Conservation (phyloP, 495 filamentous ascomycete species). For the Glonium stellatum region DNA sequence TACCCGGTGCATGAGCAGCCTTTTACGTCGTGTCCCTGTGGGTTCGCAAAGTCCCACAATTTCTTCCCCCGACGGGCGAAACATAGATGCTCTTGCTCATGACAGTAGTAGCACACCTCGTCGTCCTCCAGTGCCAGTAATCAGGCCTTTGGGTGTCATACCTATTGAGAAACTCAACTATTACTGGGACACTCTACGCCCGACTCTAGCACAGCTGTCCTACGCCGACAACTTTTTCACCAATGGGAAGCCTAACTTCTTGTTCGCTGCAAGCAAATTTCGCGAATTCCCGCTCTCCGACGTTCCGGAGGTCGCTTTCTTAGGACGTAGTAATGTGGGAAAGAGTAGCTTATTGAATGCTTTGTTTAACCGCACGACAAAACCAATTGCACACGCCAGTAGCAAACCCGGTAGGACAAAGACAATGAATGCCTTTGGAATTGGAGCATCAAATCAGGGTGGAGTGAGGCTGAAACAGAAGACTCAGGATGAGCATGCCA, state of each 20-base stretch:
- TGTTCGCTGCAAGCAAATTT: conserved; percentile 67
- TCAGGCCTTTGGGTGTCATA: neutral
- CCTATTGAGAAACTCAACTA: conserved; percentile 34
- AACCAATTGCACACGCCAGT: conserved; percentile 54
- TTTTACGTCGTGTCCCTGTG: neutral
- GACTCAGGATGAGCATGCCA: conserved; percentile 41
- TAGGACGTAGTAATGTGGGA: conserved; percentile 85
- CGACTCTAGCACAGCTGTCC: conserved; percentile 47
- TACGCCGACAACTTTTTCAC: conserved; percentile 59
- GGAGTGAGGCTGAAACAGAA: conserved; percentile 36
- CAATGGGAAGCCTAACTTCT: conserved; percentile 48
- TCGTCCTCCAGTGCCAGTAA: neutral
- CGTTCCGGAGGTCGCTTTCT: conserved; percentile 59
- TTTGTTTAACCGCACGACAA: conserved; percentile 50
- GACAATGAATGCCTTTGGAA: conserved; percentile 78
- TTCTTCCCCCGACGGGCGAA: neutral
- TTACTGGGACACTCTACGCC: conserved; percentile 54
- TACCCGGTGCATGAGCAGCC: conserved; percentile 1
- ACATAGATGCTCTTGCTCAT: neutral
- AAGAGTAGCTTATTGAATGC: conserved; percentile 87
- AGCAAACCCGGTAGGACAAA: conserved; percentile 69
- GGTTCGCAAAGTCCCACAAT: neutral
- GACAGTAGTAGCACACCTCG: conserved; percentile 8
- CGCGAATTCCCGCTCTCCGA: conserved; percentile 46
- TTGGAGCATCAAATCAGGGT: conserved; percentile 46